These are phyloP conservation scores for Fonsecaea erecta DNA, from an alignment of 2,329 filamentous ascomycete species.

Conservation along the genomic window DNA sequence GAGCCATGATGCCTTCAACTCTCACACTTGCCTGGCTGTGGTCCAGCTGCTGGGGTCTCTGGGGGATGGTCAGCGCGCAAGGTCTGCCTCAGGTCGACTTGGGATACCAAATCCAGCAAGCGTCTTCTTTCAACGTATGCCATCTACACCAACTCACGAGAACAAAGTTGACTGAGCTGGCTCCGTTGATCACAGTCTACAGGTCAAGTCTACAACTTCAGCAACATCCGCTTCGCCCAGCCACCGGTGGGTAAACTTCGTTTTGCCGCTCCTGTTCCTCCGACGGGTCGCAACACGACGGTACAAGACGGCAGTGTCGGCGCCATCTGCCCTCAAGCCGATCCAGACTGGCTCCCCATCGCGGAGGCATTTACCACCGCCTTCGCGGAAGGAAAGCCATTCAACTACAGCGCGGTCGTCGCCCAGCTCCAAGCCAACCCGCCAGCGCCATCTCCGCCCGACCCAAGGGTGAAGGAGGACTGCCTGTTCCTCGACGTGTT, in stretches of 20 bases:
- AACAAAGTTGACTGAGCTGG: constrained; percentile 37
- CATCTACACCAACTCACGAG: background rate
- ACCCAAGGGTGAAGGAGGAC: constrained; percentile 42
- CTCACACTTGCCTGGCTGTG: background rate
- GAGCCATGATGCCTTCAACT: background rate
- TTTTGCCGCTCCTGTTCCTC: constrained; percentile 55
- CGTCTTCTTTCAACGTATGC: constrained; percentile 37
- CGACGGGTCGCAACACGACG: constrained; percentile 48
- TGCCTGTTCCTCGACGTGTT: constrained; percentile 46
- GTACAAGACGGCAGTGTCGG: constrained; percentile 52
- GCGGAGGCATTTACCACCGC: constrained; percentile 42
- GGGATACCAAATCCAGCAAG: constrained; percentile 58
- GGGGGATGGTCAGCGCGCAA: background rate
- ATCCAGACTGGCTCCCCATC: constrained; percentile 51
- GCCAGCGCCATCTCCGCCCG: constrained; percentile 36
- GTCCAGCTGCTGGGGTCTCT: background rate
- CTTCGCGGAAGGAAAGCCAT: constrained; percentile 36
- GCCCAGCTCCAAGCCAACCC: background rate
- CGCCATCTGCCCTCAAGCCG: constrained; percentile 51
- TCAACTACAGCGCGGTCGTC: constrained; percentile 6
- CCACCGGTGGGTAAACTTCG: constrained; percentile 57
- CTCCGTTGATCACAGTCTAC: background rate
- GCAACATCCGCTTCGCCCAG: constrained; percentile 61
- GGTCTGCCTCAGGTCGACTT: constrained; percentile 51
- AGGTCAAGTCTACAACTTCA: constrained; percentile 58